These are phyloP conservation scores for Lipomyces yamadae DNA, from an alignment of 805 yeast species.

Conservation along the genomic window DNA sequence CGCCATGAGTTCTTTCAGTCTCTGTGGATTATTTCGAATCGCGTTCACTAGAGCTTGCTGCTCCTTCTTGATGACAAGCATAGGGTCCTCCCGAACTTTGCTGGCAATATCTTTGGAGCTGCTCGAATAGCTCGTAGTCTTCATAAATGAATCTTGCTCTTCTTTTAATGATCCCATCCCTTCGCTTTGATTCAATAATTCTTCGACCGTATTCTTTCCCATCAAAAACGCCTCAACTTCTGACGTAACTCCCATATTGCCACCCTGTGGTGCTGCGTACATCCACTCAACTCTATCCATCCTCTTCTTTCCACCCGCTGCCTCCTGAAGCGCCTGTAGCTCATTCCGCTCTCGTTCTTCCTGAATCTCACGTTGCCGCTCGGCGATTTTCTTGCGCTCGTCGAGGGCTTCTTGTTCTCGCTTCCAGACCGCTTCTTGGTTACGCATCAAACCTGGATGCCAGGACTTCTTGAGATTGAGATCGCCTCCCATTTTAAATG, in stretches of 20 bases:
- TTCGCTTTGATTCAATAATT: conserved; percentile 43
- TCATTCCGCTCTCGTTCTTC: conserved; percentile 66
- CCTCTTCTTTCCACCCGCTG: conserved; percentile 48
- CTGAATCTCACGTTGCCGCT: conserved; percentile 65
- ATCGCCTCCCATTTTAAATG: conserved; percentile 50
- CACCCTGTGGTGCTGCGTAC: conserved; percentile 62
- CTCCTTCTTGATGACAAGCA: conserved; percentile 51
- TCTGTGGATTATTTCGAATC: conserved; percentile 30
- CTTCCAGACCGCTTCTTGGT: conserved; percentile 84
- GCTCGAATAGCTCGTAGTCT: conserved; percentile 14
- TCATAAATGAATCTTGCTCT: conserved; percentile 27
- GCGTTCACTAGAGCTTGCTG: conserved; percentile 39
- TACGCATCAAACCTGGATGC: conserved; percentile 88
- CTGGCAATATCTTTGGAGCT: conserved; percentile 37
- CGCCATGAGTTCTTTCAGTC: conserved; percentile 25
- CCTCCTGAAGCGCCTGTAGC: conserved; percentile 54
- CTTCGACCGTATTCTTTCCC: conserved; percentile 57
- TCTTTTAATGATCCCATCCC: conserved; percentile 27
- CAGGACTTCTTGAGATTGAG: conserved; percentile 91
- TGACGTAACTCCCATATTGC: conserved; percentile 38
- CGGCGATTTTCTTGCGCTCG: conserved; percentile 68
- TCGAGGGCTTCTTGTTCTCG: conserved; percentile 75
- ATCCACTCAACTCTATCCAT: conserved; percentile 77
- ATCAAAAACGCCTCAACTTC: conserved; percentile 59
- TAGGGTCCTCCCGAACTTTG: conserved; percentile 55